phyloP scores from a whole-genome alignment of 441 rosid species.

The Populus hybrid region DNA sequence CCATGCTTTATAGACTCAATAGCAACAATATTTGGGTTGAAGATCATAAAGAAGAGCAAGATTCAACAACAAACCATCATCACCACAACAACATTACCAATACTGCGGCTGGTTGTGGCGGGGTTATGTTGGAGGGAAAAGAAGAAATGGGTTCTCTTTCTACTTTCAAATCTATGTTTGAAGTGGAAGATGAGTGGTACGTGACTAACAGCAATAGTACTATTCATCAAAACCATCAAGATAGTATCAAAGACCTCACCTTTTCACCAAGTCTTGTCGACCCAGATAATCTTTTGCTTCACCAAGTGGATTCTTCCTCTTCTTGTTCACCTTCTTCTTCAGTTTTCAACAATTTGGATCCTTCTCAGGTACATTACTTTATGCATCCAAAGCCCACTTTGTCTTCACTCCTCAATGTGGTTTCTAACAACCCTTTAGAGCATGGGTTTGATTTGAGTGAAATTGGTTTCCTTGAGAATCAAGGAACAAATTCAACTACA shows the following conservation, averaged over 20 bases:
- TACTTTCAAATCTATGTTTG: constrained; percentile 40
- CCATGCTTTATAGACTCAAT: constrained; percentile 42
- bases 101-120: constrained; percentile 4
- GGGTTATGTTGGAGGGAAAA: constrained; percentile 22
- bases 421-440: constrained; percentile 43
- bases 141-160: constrained; percentile 44
- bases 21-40: constrained; percentile 36
- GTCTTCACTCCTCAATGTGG: constrained; percentile 39
- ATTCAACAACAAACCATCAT: constrained; percentile 21
- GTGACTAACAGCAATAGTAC: constrained; percentile 11
- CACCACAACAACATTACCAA: not conserved
- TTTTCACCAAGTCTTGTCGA: constrained; percentile 46
- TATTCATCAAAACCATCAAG: constrained; percentile 32
- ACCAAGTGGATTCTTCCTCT: constrained; percentile 50
- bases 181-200: constrained; percentile 56
- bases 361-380: constrained; percentile 52
- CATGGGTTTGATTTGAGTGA: constrained; percentile 53
- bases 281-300: constrained; percentile 44
- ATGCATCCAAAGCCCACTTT: constrained; percentile 37
- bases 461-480: constrained; percentile 48
- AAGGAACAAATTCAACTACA: constrained; percentile 20
- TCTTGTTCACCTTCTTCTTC: constrained; percentile 58
- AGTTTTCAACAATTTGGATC: constrained; percentile 56
- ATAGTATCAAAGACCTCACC: constrained; percentile 32
- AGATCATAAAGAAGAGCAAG: constrained; percentile 32